Evolutionary conservation across 495 filamentous ascomycete species (phyloP).

Genomic region (Hypoxylon intermedium): DNA sequence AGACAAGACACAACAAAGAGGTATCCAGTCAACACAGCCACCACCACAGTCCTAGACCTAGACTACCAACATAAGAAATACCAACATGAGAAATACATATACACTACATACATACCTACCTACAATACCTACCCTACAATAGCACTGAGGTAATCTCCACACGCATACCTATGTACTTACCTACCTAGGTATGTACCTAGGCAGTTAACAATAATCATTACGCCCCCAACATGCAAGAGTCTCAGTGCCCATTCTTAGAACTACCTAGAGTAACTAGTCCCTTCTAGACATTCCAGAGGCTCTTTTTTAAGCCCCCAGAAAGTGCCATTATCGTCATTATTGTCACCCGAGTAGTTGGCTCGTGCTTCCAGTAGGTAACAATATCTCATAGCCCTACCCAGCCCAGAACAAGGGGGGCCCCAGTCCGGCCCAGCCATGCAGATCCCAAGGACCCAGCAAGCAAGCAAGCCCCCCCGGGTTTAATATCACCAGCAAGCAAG

Average conservation of each 20-base stretch:
- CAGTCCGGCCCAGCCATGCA: neutral
- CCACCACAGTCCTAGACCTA: constrained; percentile 10
- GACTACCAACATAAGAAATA: neutral
- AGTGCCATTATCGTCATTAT: neutral
- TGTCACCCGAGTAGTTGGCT: constrained; percentile 3
- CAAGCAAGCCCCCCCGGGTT: no score
- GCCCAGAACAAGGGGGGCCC: constrained; percentile 1
- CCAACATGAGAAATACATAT: no score
- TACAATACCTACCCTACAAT: neutral
- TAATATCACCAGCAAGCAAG: constrained; percentile 11
- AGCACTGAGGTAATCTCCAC: constrained; percentile 21
- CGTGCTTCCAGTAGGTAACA: neutral
- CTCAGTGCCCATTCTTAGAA: no score
- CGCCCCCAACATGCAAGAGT: constrained; percentile 20
- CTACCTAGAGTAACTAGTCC: no score
- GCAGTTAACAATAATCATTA: no score
- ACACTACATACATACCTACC: no score
- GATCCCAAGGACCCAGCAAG: no score
- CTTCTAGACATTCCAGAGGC: neutral
- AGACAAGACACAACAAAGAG: constrained; percentile 5
- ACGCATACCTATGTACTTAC: constrained; percentile 1
- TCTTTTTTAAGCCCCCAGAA: constrained; percentile 22
- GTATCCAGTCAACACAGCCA: constrained; percentile 31
- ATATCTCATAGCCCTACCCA: constrained; percentile 7
- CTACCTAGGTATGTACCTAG: no score